phyloP scores from a whole-genome alignment of 768 basidiomycete species.

The Galerina sulciceps region DNA sequence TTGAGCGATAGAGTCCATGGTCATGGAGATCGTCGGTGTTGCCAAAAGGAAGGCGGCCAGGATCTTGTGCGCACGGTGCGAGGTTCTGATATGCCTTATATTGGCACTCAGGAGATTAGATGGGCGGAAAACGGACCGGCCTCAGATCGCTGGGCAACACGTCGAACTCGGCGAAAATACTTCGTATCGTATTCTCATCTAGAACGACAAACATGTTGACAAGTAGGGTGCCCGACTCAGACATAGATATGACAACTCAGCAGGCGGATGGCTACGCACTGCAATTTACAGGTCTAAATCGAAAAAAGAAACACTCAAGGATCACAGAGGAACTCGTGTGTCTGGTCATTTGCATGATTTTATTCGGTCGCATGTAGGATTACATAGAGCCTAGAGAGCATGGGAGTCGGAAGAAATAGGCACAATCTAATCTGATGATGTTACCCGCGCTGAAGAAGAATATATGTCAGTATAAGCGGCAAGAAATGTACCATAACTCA shows the following conservation, averaged over 20 bases:
- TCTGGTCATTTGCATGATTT: slow-evolving; percentile 36
- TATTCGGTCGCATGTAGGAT: slow-evolving; percentile 34
- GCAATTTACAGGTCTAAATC: background rate
- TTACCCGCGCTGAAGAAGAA: slow-evolving; percentile 47
- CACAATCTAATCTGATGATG: slow-evolving; percentile 48
- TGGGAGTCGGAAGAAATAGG: slow-evolving; percentile 24
- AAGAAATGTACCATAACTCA: too few relatives aligned
- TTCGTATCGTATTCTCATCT: too few relatives aligned
- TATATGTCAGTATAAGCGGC: too few relatives aligned
- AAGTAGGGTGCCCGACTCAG: background rate
- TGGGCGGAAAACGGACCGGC: background rate
- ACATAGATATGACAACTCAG: background rate
- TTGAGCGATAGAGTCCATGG: slow-evolving; percentile 4
- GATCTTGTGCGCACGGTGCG: too few relatives aligned
- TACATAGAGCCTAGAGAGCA: slow-evolving; percentile 41
- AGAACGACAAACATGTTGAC: too few relatives aligned
- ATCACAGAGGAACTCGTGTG: slow-evolving; percentile 12
- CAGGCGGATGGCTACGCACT: background rate
- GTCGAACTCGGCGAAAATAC: background rate
- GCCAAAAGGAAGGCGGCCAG: background rate
- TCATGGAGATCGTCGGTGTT: background rate
- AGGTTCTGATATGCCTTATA: too few relatives aligned
- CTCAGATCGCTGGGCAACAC: background rate
- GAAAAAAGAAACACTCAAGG: slow-evolving; percentile 2
- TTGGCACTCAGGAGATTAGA: background rate